Evolutionary conservation across 176 grass and related monocot genomes (phyloP).

Genomic region (Triticum timopheevii): DNA sequence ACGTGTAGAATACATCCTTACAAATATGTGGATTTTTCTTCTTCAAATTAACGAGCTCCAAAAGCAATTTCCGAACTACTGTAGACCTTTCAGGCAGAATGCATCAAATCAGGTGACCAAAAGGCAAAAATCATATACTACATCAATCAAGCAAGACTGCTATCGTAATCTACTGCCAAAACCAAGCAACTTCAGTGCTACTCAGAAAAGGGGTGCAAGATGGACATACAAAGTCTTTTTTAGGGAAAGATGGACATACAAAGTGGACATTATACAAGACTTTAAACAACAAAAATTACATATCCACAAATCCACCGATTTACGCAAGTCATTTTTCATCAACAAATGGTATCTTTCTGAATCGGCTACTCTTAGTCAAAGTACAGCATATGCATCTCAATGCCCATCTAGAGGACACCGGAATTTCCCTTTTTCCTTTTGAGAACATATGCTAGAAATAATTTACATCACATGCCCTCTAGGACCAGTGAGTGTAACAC

Average conservation of each 20-base stretch:
- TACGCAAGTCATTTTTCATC: background rate
- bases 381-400: conserved; percentile 25
- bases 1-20: no score
- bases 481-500: background rate
- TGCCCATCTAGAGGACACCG: conserved; percentile 9
- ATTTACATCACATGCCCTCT: conserved; percentile 28
- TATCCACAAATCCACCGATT: background rate
- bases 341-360: background rate
- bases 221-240: background rate
- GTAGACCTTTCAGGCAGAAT: background rate
- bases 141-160: background rate
- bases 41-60: background rate
- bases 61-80: background rate
- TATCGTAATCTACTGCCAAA: background rate
- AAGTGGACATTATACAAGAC: background rate
- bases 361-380: background rate
- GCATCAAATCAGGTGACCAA: background rate
- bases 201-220: background rate
- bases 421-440: background rate
- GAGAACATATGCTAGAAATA: background rate
- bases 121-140: background rate
- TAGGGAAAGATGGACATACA: background rate
- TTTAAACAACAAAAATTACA: background rate
- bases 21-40: no score
- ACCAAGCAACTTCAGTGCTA: background rate